phyloP scores from a whole-genome alignment of 139 green algal genomes.

The Closterium sp. region DNA sequence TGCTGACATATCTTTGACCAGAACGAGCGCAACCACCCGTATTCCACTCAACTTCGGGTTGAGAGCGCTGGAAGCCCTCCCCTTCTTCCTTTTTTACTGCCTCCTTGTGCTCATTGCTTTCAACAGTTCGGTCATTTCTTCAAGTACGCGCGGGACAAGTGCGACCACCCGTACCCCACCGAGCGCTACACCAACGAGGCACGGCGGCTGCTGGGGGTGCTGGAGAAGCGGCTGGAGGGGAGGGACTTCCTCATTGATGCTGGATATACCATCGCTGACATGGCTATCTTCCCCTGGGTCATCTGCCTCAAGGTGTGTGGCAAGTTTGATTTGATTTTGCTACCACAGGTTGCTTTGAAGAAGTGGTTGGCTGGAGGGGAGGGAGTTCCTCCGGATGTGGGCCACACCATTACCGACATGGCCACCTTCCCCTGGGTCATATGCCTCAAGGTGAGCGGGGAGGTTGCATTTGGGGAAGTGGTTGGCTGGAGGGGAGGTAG shows the following conservation, averaged over 20 bases:
- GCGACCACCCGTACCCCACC: constrained; percentile 49
- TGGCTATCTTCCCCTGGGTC: constrained; percentile 54
- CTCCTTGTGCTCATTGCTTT: too few relatives aligned
- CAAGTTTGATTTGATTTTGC: too few relatives aligned
- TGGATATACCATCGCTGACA: constrained; percentile 55
- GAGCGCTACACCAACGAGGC: constrained; percentile 48
- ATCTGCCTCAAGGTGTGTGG: constrained; percentile 7
- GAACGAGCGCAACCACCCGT: too few relatives aligned
- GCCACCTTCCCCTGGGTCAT: too few relatives aligned
- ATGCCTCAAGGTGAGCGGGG: too few relatives aligned
- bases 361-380: not conserved
- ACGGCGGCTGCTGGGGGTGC: constrained; percentile 47
- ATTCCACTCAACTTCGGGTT: too few relatives aligned
- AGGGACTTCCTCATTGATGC: constrained; percentile 45
- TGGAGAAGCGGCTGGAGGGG: constrained; percentile 41
- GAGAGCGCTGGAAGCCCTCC: too few relatives aligned
- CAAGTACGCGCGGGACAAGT: constrained; percentile 28
- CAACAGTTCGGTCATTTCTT: constrained; percentile 35
- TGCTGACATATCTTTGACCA: not conserved
- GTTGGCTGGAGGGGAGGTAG: too few relatives aligned
- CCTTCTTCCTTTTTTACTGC: too few relatives aligned
- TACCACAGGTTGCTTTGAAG: too few relatives aligned
- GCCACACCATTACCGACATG: too few relatives aligned
- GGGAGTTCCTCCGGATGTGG: not conserved
- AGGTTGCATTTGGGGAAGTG: too few relatives aligned